Evolutionary conservation across 75 land plant species (phyloP).

Genomic region (Cryptomeria japonica): DNA sequence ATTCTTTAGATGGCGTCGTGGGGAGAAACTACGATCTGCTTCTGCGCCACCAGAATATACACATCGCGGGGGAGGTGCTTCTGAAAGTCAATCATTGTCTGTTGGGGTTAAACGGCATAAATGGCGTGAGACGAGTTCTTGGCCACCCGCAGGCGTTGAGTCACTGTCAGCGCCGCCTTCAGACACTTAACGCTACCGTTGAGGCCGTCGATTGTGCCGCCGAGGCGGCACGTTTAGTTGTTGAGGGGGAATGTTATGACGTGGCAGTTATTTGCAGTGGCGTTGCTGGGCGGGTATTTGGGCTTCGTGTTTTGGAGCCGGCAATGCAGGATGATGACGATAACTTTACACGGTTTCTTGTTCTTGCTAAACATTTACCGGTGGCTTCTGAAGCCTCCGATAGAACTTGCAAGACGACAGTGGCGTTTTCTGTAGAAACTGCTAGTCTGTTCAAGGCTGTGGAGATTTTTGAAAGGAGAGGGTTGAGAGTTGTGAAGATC

Average conservation of each 20-base stretch:
- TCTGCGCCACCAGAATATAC: conserved; percentile 19
- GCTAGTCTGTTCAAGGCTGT: conserved; percentile 26
- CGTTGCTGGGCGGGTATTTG: conserved; percentile 26
- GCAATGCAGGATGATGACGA: conserved; percentile 24
- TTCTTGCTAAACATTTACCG: conserved; percentile 6
- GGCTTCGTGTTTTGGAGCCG: conserved; percentile 24
- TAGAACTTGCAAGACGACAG: conserved; percentile 20
- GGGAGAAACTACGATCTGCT: conserved; percentile 37
- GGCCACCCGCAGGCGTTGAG: conserved; percentile 43
- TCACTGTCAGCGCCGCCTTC: conserved; percentile 17
- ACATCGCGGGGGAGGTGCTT: conserved; percentile 25
- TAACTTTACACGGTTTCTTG: conserved; percentile 29
- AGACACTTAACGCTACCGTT: background rate
- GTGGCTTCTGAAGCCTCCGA: too few species aligned
- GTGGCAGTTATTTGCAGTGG: conserved; percentile 36
- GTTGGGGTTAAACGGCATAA: conserved; percentile 25
- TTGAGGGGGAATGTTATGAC: conserved; percentile 18
- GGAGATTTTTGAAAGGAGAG: conserved; percentile 18
- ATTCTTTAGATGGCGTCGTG: conserved; percentile 34
- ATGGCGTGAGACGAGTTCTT: conserved; percentile 14
- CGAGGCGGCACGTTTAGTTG: conserved; percentile 19
- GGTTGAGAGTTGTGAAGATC: conserved; percentile 15
- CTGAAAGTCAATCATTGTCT: conserved; percentile 44
- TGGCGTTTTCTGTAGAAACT: conserved; percentile 31
- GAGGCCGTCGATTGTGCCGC: conserved; percentile 13